Evolutionary conservation across 2,329 filamentous ascomycete species (phyloP).

Genomic region (Nigrospora sphaerica): DNA sequence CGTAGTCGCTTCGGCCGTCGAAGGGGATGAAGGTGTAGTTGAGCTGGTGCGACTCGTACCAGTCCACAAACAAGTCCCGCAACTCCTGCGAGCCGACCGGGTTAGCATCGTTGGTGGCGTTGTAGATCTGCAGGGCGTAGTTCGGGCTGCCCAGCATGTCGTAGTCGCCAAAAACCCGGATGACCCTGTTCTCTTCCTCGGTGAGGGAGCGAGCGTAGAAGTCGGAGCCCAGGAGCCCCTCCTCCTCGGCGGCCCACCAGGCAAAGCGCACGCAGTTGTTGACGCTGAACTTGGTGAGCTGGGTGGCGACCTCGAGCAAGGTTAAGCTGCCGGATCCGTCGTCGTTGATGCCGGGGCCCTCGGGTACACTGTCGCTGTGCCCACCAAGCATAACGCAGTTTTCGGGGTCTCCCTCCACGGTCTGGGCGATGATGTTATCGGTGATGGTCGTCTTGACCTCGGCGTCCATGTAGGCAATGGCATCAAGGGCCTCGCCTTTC

Average conservation of each 20-base stretch:
- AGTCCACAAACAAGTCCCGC: slow-evolving; percentile 60
- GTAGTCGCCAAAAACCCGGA: slow-evolving; percentile 63
- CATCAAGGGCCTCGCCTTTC: slow-evolving; percentile 39
- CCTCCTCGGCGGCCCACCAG: slow-evolving; percentile 63
- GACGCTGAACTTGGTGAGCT: slow-evolving; percentile 49
- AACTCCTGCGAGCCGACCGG: slow-evolving; percentile 66
- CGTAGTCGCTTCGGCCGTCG: slow-evolving; percentile 74
- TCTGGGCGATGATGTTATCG: slow-evolving; percentile 58
- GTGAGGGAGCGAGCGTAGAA: slow-evolving; percentile 52
- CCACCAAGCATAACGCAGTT: slow-evolving; percentile 61
- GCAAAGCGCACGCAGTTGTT: slow-evolving; percentile 61
- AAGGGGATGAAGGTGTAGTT: slow-evolving; percentile 68
- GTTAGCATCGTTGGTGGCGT: slow-evolving; percentile 62
- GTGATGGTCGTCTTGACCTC: slow-evolving; percentile 47
- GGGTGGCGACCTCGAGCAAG: slow-evolving; percentile 55
- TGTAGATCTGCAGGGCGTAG: slow-evolving; percentile 63
- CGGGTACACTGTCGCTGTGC: slow-evolving; percentile 56
- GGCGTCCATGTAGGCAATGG: slow-evolving; percentile 53
- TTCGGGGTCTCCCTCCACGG: slow-evolving; percentile 45
- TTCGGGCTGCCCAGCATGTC: slow-evolving; percentile 64
- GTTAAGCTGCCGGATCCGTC: slow-evolving; percentile 63
- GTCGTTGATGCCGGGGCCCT: slow-evolving; percentile 70
- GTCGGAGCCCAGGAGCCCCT: slow-evolving; percentile 56
- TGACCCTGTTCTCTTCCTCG: slow-evolving; percentile 51
- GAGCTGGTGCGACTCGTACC: slow-evolving; percentile 54